Percentiles rank a stretch among this genome's conserved stretches.
Conservation (phyloP, 306 rosid species). For the Prosopis cineraria region DNA sequence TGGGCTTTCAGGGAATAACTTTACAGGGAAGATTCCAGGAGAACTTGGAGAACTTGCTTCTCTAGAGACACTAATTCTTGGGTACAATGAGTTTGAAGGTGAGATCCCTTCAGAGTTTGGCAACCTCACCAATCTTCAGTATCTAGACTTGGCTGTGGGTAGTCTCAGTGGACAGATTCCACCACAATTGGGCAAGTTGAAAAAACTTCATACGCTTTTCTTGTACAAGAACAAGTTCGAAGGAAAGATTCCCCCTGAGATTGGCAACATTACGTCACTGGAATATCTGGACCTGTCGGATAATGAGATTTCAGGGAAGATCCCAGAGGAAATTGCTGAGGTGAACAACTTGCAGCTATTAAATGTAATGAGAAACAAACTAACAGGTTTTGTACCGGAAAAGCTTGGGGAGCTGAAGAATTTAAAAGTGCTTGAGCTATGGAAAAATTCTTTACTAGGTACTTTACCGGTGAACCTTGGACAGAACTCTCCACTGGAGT, state of each 20-base stretch:
- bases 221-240: conserved; percentile 75
- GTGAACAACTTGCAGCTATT: conserved; percentile 71
- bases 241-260: conserved; percentile 71
- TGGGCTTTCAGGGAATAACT: conserved; percentile 86
- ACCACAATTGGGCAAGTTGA: conserved; percentile 64
- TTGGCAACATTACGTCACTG: conserved; percentile 65
- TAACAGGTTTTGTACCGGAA: conserved; percentile 68
- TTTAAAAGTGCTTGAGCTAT: conserved; percentile 67
- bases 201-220: conserved; percentile 65
- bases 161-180: conserved; percentile 83
- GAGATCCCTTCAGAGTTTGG: conserved; percentile 81
- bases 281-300: conserved; percentile 82
- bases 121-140: conserved; percentile 72
- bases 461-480: conserved; percentile 75
- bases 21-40: conserved; percentile 67
- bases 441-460: conserved; percentile 76
- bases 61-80: conserved; percentile 73
- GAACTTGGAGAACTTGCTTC: conserved; percentile 67
- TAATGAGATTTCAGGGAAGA: conserved; percentile 78
- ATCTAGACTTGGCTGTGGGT: conserved; percentile 85
- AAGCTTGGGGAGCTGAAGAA: conserved; percentile 69
- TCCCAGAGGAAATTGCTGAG: conserved; percentile 67
- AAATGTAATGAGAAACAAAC: conserved; percentile 78
- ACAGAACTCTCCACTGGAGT: conserved; percentile 69
- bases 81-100: conserved; percentile 81